phyloP scores from a whole-genome alignment of 2,329 filamentous ascomycete species.

The Zymoseptoria crescenta region DNA sequence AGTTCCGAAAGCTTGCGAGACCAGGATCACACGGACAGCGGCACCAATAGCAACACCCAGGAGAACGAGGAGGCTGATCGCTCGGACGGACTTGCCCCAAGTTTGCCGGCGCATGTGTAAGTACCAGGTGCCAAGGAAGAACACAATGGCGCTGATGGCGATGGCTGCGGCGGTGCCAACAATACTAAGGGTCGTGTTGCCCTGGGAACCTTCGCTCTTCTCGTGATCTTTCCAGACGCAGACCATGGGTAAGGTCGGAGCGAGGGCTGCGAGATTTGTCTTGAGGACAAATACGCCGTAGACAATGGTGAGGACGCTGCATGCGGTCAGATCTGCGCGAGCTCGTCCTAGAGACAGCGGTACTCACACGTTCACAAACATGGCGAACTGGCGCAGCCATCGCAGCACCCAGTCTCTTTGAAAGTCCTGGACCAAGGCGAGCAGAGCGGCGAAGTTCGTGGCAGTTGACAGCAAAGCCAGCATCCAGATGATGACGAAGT shows the following conservation, averaged over 20 bases:
- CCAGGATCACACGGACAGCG: conserved; percentile 48
- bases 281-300: conserved; percentile 51
- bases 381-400: conserved; percentile 58
- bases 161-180: conserved; percentile 56
- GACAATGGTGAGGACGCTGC: conserved; percentile 44
- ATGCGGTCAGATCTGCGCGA: background rate
- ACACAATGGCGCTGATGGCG: conserved; percentile 51
- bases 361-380: conserved; percentile 52
- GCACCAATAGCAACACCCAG: conserved; percentile 51
- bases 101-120: conserved; percentile 49
- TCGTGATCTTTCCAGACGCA: conserved; percentile 50
- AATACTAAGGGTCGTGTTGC: conserved; percentile 38
- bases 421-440: conserved; percentile 60
- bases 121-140: conserved; percentile 56
- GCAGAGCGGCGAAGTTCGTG: conserved; percentile 56
- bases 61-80: conserved; percentile 45
- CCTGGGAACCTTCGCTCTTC: conserved; percentile 22
- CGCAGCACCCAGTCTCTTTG: conserved; percentile 58
- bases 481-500: conserved; percentile 67
- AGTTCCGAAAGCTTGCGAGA: conserved; percentile 53
- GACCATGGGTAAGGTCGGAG: conserved; percentile 50
- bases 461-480: conserved; percentile 56
- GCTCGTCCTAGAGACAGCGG: background rate
- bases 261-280: conserved; percentile 45
- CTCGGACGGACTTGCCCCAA: conserved; percentile 50